Evolutionary conservation across 2,329 filamentous ascomycete species (phyloP).

Genomic region (Penicillium paneum): DNA sequence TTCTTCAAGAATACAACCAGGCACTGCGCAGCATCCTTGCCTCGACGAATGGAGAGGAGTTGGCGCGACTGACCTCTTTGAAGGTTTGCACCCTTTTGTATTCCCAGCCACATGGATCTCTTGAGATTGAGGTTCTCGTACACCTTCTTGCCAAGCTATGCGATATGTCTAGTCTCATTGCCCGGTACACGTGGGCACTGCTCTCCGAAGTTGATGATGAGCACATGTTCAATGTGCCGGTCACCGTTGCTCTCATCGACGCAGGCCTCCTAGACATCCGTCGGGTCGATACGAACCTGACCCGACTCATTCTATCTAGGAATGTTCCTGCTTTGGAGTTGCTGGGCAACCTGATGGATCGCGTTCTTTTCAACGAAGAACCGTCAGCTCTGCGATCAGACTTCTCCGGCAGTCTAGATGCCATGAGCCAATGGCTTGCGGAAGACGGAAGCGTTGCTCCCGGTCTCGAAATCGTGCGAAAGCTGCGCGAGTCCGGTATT

Average conservation of each 20-base stretch:
- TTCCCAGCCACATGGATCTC: conserved; percentile 50
- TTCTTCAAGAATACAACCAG: conserved; percentile 59
- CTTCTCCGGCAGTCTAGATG: conserved; percentile 77
- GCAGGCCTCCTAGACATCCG: conserved; percentile 60
- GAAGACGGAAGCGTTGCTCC: conserved; percentile 66
- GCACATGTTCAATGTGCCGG: conserved; percentile 60
- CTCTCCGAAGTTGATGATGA: conserved; percentile 55
- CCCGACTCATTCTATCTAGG: conserved; percentile 67
- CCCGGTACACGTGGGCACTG: conserved; percentile 50
- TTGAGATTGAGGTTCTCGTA: conserved; percentile 63
- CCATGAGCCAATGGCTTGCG: conserved; percentile 74
- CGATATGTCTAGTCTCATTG: conserved; percentile 56
- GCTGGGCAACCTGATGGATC: conserved; percentile 74
- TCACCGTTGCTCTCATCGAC: conserved; percentile 59
- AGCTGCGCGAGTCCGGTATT: conserved; percentile 55
- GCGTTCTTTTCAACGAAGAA: conserved; percentile 72
- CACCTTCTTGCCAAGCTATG: conserved; percentile 62
- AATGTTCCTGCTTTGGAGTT: conserved; percentile 73
- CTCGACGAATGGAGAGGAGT: conserved; percentile 55
- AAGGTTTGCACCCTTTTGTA: conserved; percentile 58
- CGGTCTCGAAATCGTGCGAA: conserved; percentile 69
- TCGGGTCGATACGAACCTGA: conserved; percentile 67
- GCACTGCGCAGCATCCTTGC: conserved; percentile 53
- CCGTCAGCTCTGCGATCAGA: conserved; percentile 79
- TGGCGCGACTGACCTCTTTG: conserved; percentile 55